These are phyloP conservation scores for Tephrocybe sp. DNA, from an alignment of 768 basidiomycete species.

Conservation along the genomic window DNA sequence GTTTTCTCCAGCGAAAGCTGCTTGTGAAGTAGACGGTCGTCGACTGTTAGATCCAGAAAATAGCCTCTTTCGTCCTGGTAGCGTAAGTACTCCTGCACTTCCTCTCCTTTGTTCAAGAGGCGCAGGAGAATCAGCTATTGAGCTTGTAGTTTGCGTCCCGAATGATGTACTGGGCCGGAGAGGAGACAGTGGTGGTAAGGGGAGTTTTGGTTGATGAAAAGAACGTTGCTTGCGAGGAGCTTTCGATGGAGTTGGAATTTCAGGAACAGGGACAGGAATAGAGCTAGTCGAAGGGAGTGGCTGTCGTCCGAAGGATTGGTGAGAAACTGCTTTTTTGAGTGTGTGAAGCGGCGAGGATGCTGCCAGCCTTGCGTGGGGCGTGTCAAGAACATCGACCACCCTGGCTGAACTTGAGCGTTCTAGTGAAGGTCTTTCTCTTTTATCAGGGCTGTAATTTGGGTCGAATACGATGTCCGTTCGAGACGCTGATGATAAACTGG, in stretches of 20 bases:
- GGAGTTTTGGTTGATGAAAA: conserved; percentile 57
- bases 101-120: conserved; percentile 24
- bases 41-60: conserved; percentile 58
- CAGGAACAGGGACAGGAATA: conserved; percentile 26
- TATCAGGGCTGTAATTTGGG: conserved; percentile 25
- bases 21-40: conserved; percentile 50
- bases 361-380: conserved; percentile 8
- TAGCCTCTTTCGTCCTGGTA: conserved; percentile 49
- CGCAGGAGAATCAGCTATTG: conserved; percentile 15
- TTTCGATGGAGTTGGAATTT: conserved; percentile 30
- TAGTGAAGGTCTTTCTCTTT: conserved; percentile 25
- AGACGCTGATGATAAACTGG: conserved; percentile 41
- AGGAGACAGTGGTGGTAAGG: conserved; percentile 48
- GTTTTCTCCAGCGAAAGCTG: conserved; percentile 39
- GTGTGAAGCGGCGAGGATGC: conserved; percentile 27
- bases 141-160: conserved; percentile 24
- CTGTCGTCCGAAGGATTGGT: conserved; percentile 47
- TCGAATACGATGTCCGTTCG: conserved; percentile 24
- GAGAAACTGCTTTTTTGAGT: conserved; percentile 55
- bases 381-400: conserved; percentile 1
- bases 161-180: conserved; percentile 31
- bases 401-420: conserved; percentile 20
- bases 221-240: conserved; percentile 54
- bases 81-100: conserved; percentile 25
- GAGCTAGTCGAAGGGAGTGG: conserved; percentile 25